Base-by-base conservation (phyloP, 306 rosid species). In the Sicyos edulis region DNA sequence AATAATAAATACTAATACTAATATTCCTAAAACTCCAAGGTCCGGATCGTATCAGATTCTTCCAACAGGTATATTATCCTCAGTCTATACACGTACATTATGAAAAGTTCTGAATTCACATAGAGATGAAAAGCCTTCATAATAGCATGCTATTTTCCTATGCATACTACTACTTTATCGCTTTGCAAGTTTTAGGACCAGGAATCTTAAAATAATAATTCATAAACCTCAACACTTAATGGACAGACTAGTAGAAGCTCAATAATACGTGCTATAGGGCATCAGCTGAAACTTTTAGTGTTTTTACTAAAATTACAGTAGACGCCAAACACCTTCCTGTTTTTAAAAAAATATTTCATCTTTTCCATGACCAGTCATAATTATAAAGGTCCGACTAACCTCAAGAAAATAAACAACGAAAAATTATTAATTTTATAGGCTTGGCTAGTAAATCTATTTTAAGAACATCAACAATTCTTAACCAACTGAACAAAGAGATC, bases 121-220 rank as follows among this genome's bases (percentile, higher is more conserved):
- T 69, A 69, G 21, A 49, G 21, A 68, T 50, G 40, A 50, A 53
- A 69, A 15, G 14, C 24, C 51, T n/a, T 63, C 19, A 11, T 40
- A 17, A 20, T 65, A 40, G 34, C 71, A 44, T 65, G 71, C n/a
- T 8, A 44, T 17, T 63, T 65, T 65, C 71, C 54, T 17, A 19
- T 5, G 53, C 54, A 65, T 19, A 17, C 71, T 19, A 64, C 8
- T 10, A 20, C 32, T 42, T 44, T 10, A 40, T 42, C 16, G 14
- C 53, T 42, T 40, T 17, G 12, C 71, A 17, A 65, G 71, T 65
- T 32, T 65, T 65, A 44, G 50, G 54, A 65, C 71, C n/a, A 42
- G 10, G 34, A 65, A 44, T 65, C 54, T 44, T 42, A 65, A 6
- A 37, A 10, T 63, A 61, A 44, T 65, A 52, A 65, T 20, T 61